Conservation (phyloP, 2,329 filamentous ascomycete species). For the Lanzia echinophila region DNA sequence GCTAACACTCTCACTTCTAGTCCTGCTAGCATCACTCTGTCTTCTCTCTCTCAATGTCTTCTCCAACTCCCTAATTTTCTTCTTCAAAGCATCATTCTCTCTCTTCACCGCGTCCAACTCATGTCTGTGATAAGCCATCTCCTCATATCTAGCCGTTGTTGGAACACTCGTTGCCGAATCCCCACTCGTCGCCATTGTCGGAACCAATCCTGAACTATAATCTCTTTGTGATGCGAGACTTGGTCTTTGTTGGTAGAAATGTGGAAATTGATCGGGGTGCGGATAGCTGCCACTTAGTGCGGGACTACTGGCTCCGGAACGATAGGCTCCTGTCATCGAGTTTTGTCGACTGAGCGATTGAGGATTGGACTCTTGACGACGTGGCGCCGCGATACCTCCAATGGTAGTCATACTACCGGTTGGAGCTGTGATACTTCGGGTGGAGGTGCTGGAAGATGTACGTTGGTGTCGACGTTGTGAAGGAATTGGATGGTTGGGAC, state of each 20-base stretch:
- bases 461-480: conserved; percentile 49
- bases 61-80: conserved; percentile 56
- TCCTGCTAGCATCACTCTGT: conserved; percentile 35
- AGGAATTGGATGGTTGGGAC: conserved; percentile 52
- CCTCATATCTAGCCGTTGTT: conserved; percentile 54
- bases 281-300: conserved; percentile 23
- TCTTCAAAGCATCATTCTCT: conserved; percentile 57
- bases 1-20: conserved; percentile 46
- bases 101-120: conserved; percentile 56
- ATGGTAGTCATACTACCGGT: conserved; percentile 33
- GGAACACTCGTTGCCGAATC: conserved; percentile 39
- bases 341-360: conserved; percentile 29
- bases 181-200: conserved; percentile 3
- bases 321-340: conserved; percentile 23
- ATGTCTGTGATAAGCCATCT: conserved; percentile 51
- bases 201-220: conserved; percentile 17
- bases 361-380: conserved; percentile 18
- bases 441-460: conserved; percentile 44
- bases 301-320: conserved; percentile 28
- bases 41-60: conserved; percentile 36
- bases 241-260: conserved; percentile 25
- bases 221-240: conserved; percentile 22
- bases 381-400: conserved; percentile 19
- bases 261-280: conserved; percentile 26
- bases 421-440: conserved; percentile 44